Evolutionary conservation across 306 rosid species (phyloP), one percentile per base, ranked within the genome.

Genomic region (Heteromeles arbutifolia): DNA sequence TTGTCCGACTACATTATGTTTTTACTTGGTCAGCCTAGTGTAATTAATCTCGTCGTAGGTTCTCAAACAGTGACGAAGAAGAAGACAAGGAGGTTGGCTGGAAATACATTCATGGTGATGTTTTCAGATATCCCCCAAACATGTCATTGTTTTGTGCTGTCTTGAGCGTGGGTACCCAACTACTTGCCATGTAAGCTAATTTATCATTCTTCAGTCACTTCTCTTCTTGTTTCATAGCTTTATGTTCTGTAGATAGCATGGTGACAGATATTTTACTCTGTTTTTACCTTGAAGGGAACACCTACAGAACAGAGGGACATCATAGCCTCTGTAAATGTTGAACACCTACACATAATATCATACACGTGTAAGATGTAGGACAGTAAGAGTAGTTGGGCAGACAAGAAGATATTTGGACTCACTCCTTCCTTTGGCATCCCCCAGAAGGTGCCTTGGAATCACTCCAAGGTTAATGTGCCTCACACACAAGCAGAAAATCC

Each of bases 11-110:
- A 59, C 83, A 76, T 68, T 29, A 65, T 5, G 9, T 70, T 56
- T 66, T 73, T 22, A 54, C 28, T 80, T 74, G 37, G 66, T 79
- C 63, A 64, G 43, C 74, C 77, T 84, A 37, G 82, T 28, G 21
- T 58, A 37, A 75, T 77, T 39, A 17, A 28, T 80, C 62, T 14
- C 48, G 19, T 45, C 73, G 41, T 85, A 93, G 97, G 87, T 84
- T 77, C 76, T 82, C 96, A 53, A 75, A 71, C 73, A 81, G 78
- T 19, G 86, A 81, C 74, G 88, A 82, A 70, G 96, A 93, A 76
- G 98, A 93, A 75, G 96, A 93, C 72, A 85, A 82, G 78, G 97
- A 89, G 86, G 88, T 87, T 50, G 97, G 91, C n/a, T 93, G 97
- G 97, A 93, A 87, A 77, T 83, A 84, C 76, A 32, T 32, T 32